A percentile compares a stretch with the other conserved stretches of the same genome.
Evolutionary conservation across 305 asterid species (phyloP).

Genomic region (Fraxinus floribunda): DNA sequence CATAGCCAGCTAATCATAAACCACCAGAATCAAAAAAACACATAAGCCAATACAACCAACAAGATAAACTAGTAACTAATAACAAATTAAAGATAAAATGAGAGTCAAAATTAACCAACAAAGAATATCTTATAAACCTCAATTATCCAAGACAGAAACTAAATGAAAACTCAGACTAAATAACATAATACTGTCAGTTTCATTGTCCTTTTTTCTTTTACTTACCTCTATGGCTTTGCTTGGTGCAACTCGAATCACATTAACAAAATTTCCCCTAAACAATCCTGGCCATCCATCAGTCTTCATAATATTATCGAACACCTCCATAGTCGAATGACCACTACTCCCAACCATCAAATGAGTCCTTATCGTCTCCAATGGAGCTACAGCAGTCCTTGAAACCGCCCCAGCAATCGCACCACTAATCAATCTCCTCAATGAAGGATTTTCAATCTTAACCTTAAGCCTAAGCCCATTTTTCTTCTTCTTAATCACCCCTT

Average conservation of each 20-base stretch:
- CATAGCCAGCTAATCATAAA: background rate
- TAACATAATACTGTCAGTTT: background rate
- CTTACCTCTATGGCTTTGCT: slow-evolving; percentile 95
- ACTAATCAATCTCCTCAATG: slow-evolving; percentile 79
- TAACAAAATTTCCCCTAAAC: slow-evolving; percentile 88
- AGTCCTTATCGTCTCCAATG: slow-evolving; percentile 88
- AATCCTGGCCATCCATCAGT: slow-evolving; percentile 91
- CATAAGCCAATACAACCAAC: slow-evolving; percentile 1
- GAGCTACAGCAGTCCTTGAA: slow-evolving; percentile 94
- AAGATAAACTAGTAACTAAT: background rate
- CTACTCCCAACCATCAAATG: slow-evolving; percentile 93
- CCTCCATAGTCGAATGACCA: slow-evolving; percentile 73
- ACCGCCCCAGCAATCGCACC: slow-evolving; percentile 94
- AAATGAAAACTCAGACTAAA: slow-evolving; percentile 3
- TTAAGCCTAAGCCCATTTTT: slow-evolving; percentile 55
- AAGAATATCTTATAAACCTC: background rate
- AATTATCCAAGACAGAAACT: background rate
- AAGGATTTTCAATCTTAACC: slow-evolving; percentile 78
- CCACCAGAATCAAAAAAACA: slow-evolving; percentile 6
- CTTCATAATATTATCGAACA: slow-evolving; percentile 64
- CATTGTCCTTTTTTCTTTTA: background rate
- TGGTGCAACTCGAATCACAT: slow-evolving; percentile 92
- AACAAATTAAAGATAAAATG: background rate
- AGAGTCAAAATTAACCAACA: background rate
- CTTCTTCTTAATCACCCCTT: slow-evolving; percentile 39